Conservation (phyloP, 163 green algal genomes). For the Chlorella variabilis region DNA sequence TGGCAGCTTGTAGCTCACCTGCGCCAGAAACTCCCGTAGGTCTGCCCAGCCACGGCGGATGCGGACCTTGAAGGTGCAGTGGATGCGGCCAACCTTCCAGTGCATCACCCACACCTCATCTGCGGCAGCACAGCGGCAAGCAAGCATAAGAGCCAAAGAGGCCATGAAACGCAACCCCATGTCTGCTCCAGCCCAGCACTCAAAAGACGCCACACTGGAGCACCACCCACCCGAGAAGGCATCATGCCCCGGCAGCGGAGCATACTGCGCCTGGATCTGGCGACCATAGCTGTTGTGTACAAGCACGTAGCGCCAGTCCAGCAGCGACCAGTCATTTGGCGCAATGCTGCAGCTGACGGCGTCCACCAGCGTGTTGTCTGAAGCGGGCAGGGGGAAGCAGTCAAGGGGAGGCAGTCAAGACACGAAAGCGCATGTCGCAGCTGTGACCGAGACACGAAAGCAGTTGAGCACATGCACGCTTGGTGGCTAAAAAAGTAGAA, state of each 20-base stretch:
- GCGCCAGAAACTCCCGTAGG: constrained; percentile 36
- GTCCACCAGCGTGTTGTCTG: constrained; percentile 60
- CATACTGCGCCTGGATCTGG: constrained; percentile 37
- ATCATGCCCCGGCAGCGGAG: constrained; percentile 24
- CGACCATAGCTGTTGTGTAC: constrained; percentile 34
- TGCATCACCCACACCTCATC: constrained; percentile 46
- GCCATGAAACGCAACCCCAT: too few relatives aligned
- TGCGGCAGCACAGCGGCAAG: not conserved
- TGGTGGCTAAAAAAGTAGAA: too few relatives aligned
- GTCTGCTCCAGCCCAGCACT: not conserved
- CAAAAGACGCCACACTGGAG: not conserved
- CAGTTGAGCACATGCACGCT: too few relatives aligned
- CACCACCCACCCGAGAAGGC: constrained; percentile 16
- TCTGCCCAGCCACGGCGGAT: constrained; percentile 46
- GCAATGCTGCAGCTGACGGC: constrained; percentile 28
- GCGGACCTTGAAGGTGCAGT: constrained; percentile 49
- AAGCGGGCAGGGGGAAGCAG: not conserved
- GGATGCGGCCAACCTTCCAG: constrained; percentile 33
- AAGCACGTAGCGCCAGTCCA: constrained; percentile 40
- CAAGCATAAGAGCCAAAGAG: not conserved
- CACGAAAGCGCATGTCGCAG: too few relatives aligned
- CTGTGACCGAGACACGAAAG: too few relatives aligned
- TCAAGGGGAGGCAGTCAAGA: too few relatives aligned
- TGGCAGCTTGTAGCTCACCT: constrained; percentile 4
- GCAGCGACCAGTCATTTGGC: constrained; percentile 29